Percentiles rank a stretch among this genome's conserved stretches.
Evolutionary conservation across 2,329 filamentous ascomycete species (phyloP).

Genomic region (Bertia moriformis): DNA sequence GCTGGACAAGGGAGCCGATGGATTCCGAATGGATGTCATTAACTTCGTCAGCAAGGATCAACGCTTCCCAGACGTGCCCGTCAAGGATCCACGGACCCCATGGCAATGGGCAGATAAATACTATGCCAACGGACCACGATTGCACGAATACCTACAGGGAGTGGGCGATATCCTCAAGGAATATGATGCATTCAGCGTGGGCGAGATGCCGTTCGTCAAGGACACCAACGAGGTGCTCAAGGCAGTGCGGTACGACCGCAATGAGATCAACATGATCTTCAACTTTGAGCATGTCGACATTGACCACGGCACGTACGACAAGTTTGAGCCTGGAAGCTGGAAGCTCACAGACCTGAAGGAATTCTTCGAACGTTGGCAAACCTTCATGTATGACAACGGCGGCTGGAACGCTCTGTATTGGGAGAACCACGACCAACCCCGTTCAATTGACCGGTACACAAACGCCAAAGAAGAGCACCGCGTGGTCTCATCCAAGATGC

Average conservation of each 20-base stretch:
- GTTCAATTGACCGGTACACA: conserved; percentile 39
- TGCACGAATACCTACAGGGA: conserved; percentile 29
- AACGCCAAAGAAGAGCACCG: conserved; percentile 32
- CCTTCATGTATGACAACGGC: conserved; percentile 39
- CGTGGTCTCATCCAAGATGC: conserved; percentile 37
- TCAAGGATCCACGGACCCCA: conserved; percentile 20
- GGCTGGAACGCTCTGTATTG: conserved; percentile 54
- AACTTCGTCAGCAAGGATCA: conserved; percentile 52
- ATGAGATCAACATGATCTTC: conserved; percentile 59
- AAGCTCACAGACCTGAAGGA: conserved; percentile 33
- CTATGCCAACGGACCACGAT: conserved; percentile 36
- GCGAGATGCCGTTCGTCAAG: conserved; percentile 31
- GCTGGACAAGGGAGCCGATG: conserved; percentile 53
- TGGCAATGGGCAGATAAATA: conserved; percentile 28
- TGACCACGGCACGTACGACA: conserved; percentile 27
- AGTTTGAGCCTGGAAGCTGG: conserved; percentile 26
- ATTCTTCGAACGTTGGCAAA: conserved; percentile 41
- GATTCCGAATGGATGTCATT: conserved; percentile 55
- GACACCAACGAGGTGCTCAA: conserved; percentile 25
- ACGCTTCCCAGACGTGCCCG: conserved; percentile 34
- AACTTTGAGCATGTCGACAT: conserved; percentile 48
- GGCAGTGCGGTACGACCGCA: conserved; percentile 35
- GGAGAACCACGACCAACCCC: conserved; percentile 53
- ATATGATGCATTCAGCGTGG: conserved; percentile 34
- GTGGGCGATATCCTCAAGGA: conserved; percentile 26